Evolutionary conservation across 176 grass and related monocot species (phyloP).

Genomic region (Metroxylon sagu): DNA sequence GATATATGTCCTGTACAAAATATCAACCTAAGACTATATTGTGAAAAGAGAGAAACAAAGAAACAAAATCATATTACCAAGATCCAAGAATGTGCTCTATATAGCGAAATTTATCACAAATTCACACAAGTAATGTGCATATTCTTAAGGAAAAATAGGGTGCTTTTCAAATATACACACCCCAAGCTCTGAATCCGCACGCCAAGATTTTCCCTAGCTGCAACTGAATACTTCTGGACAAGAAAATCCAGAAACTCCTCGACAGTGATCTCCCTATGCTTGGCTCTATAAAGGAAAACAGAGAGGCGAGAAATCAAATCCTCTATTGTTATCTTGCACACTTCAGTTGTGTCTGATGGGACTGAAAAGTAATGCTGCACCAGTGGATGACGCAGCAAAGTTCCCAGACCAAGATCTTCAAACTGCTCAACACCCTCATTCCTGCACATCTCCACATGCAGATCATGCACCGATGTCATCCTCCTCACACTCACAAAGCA

Average conservation of each 20-base stretch:
- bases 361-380: conserved; percentile 17
- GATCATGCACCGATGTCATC: conserved; percentile 20
- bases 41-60: too few relatives aligned
- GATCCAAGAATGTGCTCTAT: too few relatives aligned
- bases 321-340: conserved; percentile 17
- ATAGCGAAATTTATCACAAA: too few relatives aligned
- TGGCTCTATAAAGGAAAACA: conserved; percentile 18
- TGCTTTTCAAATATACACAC: too few relatives aligned
- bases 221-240: conserved; percentile 18
- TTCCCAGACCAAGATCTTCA: conserved; percentile 27
- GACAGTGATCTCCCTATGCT: conserved; percentile 14
- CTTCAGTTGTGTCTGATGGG: conserved; percentile 10
- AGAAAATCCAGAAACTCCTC: conserved; percentile 24
- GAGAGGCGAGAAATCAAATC: conserved; percentile 21
- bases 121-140: too few relatives aligned
- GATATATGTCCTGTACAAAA: not conserved
- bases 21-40: too few relatives aligned
- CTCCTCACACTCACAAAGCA: conserved; percentile 20
- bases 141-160: too few relatives aligned
- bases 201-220: conserved; percentile 13
- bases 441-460: conserved; percentile 21
- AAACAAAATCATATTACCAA: too few relatives aligned
- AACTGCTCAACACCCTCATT: conserved; percentile 10
- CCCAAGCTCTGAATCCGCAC: conserved; percentile 3
- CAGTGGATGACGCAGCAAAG: conserved; percentile 14